Conservation (phyloP, 2,329 filamentous ascomycete species). For the Karstenula rhodostoma region DNA sequence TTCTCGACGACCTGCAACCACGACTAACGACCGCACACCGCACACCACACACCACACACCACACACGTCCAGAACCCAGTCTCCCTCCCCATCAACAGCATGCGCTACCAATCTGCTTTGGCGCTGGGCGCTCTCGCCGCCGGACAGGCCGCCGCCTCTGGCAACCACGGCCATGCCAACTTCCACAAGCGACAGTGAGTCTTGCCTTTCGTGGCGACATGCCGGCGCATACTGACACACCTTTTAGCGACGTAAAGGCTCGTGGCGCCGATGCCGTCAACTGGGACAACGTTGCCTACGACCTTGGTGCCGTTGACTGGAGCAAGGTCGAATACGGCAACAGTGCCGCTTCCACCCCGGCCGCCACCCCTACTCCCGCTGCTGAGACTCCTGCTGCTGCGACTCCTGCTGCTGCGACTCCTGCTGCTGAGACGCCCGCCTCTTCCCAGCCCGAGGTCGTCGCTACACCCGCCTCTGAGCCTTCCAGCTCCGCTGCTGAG, state of each 20-base stretch:
- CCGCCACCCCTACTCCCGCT: constrained; percentile 20
- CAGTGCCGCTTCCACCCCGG: constrained; percentile 19
- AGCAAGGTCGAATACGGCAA: constrained; percentile 36
- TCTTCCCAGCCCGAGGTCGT: constrained; percentile 18
- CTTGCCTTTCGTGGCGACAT: constrained; percentile 16
- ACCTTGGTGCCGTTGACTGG: constrained; percentile 41
- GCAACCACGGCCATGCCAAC: constrained; percentile 42
- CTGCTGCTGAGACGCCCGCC: constrained; percentile 21
- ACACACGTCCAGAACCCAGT: constrained; percentile 11
- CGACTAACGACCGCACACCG: constrained; percentile 16
- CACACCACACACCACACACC: constrained; percentile 16
- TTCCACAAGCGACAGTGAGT: constrained; percentile 45
- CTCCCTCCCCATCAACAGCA: constrained; percentile 26
- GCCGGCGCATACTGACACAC: constrained; percentile 24
- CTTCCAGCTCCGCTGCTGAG: constrained; percentile 6
- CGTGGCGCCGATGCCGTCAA: constrained; percentile 35
- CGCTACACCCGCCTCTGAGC: constrained; percentile 6
- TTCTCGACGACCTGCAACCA: constrained; percentile 21
- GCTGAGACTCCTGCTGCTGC: constrained; percentile 18
- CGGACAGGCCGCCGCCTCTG: constrained; percentile 44
- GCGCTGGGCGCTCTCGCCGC: constrained; percentile 49
- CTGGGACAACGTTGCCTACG: constrained; percentile 40
- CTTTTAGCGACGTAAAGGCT: constrained; percentile 37
- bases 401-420: constrained; percentile 13
- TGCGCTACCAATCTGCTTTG: constrained; percentile 48